Evolutionary conservation across 352 stramenopile species (phyloP).

Genomic region (Phytophthora fragariae): DNA sequence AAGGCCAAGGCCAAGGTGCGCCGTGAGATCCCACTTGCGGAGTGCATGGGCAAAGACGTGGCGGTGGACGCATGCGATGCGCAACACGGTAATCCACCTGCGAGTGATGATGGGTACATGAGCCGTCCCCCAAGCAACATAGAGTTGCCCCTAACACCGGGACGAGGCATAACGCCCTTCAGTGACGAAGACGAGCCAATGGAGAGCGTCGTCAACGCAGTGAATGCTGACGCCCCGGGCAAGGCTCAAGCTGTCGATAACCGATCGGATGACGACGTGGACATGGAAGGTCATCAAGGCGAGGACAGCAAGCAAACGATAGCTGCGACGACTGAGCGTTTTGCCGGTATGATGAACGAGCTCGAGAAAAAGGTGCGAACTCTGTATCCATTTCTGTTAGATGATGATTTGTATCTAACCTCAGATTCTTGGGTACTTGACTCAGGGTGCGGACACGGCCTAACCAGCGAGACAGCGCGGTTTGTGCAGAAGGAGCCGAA

Average conservation of each 20-base stretch:
- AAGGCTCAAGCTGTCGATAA: neutral
- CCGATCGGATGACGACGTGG: neutral
- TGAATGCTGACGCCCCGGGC: neutral
- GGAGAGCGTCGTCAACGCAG: neutral
- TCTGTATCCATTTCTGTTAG: neutral
- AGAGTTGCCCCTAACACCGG: neutral
- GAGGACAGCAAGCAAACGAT: neutral
- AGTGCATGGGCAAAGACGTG: too few relatives aligned
- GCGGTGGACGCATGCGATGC: too few relatives aligned
- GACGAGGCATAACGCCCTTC: neutral
- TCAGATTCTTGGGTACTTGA: neutral
- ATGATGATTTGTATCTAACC: neutral
- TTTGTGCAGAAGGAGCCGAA: slow-evolving; percentile 1
- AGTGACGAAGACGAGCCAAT: neutral
- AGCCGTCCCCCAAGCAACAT: neutral
- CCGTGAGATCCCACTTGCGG: too few relatives aligned
- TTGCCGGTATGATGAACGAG: neutral
- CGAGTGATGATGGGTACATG: neutral
- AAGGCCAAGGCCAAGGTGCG: too few relatives aligned
- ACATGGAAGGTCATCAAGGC: neutral
- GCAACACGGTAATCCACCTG: too few relatives aligned
- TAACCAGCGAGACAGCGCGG: neutral
- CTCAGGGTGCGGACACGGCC: neutral
- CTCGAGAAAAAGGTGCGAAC: neutral
- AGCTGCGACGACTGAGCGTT: neutral